Evolutionary conservation across 768 basidiomycete genomes (phyloP), one percentile per base, ranked within the genome.

Genomic region (Bullera alba): DNA sequence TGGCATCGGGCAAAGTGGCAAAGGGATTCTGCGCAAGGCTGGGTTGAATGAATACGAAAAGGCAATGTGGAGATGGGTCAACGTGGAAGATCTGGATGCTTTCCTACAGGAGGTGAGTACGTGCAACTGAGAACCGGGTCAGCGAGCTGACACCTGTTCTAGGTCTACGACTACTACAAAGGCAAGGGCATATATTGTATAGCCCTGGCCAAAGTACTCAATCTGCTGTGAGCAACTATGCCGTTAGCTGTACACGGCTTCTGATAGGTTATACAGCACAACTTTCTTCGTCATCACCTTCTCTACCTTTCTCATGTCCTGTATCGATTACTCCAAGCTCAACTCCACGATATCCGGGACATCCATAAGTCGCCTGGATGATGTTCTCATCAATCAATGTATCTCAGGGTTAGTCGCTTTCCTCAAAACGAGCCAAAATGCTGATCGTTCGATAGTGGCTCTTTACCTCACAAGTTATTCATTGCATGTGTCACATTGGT

Each of bases 31-130:
- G 22, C 30, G 36, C 7, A 65, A 54, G 32, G 43, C 30, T 3
- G 62, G 65, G 5, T 50, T 76, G 53, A 63, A 64, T 22, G 71
- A 68, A 16, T 63, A 70, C 48, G 91, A 99, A 71, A 83, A 83
- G 51, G 95, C 95, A 0, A 73, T 97, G 42, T 99, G 95, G 95
- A 86, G 87, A 51, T 99, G 95, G 95, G 90, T 96, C 52, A 99
- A 99, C 68, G 90, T 97, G 12, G 89, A 90, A 69, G 96, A 99
- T 68, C 79, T 99, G 32, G 95, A 99, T 65, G 83, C 83, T 6
- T 99, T 92, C 72, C 74, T 99, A 25, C 88, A 93, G 73, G 90
- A 96, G 56, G 88, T 88, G 32, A 49, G 70, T 54, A 45, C 34
- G 15, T 28, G 2, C 14, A 8, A n/a, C 19, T 46, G 23, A 5